phyloP scores from a whole-genome alignment of 192 early-diverging fungal species.

The Phlyctochytrium bullatum region DNA sequence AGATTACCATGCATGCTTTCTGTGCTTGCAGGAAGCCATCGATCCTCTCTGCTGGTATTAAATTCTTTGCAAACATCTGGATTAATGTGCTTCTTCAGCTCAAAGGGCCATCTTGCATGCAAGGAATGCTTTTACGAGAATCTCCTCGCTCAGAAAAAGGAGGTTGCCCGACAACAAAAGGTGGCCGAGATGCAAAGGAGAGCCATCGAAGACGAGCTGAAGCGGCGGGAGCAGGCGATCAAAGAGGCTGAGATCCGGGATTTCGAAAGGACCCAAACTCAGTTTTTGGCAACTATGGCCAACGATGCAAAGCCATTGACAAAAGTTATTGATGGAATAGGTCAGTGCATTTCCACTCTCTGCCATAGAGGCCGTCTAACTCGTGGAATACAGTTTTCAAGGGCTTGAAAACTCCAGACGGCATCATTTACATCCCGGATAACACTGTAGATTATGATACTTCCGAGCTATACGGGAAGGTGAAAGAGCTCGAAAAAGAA shows the following conservation, averaged over 20 bases:
- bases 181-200: conserved; percentile 42
- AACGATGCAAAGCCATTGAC: conserved; percentile 7
- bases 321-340: conserved; percentile 26
- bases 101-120: conserved; percentile 80
- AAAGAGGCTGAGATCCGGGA: conserved; percentile 54
- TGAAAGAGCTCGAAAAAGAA: conserved; percentile 15
- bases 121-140: conserved; percentile 85
- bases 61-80: background rate
- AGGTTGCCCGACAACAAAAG: conserved; percentile 59
- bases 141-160: conserved; percentile 81
- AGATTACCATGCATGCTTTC: conserved; percentile 80
- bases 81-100: conserved; percentile 16
- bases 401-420: conserved; percentile 26
- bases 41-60: conserved; percentile 68
- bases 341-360: conserved; percentile 4
- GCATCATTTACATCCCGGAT: conserved; percentile 21
- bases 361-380: background rate
- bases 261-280: conserved; percentile 67
- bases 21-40: conserved; percentile 76
- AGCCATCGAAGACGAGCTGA: conserved; percentile 43
- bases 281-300: conserved; percentile 26
- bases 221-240: conserved; percentile 37
- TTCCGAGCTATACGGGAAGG: conserved; percentile 13
- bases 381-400: conserved; percentile 36
- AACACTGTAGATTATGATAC: conserved; percentile 7